Evolutionary conservation across 768 basidiomycete genomes (phyloP), one percentile per base, ranked within the genome.

Genomic region (Termitomyces sp.): DNA sequence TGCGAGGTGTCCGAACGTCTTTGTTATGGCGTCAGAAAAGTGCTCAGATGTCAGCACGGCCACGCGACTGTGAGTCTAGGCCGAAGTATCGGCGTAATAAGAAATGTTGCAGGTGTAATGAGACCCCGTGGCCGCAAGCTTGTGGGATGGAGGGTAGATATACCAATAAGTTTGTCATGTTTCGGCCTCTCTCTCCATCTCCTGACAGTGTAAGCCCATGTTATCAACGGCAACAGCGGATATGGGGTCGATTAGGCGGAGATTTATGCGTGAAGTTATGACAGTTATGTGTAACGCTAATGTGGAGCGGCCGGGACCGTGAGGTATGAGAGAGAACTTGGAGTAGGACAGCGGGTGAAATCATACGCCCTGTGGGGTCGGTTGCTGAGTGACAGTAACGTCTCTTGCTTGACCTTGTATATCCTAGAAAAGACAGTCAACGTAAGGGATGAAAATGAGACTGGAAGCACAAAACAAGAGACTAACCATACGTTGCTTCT

Each of bases 401-500:
- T 84, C 82, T 65, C 84, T 74, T 41, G 81, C 76, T 60, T 85
- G 84, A n/a, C 84, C 86, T 66, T 84, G 81, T 59, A 77, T 70
- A 60, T 88, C 87, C 86, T 88, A 58, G 14, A 36, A 57, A 45
- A n/a, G 35, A 10, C 38, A 44, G 32, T 38, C 24, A 45, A 40
- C 28, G 18, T 28, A 13, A 52, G 36, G 26, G n/a, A 40, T 26
- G 11, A 41, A 16, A 40, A 20, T 13, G 7, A n/a, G n/a, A 10
- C n/a, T 41, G 18, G 10, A 40, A 41, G 11, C 28, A 35, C 41
- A 40, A 54, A 6, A 57, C 44, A 49, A 62, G 18, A 60, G 51
- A 77, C 84, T 65, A 63, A 90, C 88, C 83, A 88, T 76, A 60
- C 86, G 79, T 66, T 84, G 87, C 71, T 88, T 90, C 79, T 91